Evolutionary conservation across 192 early-diverging fungal species (phyloP).

Genomic region (Helicostylum pulchrum): DNA sequence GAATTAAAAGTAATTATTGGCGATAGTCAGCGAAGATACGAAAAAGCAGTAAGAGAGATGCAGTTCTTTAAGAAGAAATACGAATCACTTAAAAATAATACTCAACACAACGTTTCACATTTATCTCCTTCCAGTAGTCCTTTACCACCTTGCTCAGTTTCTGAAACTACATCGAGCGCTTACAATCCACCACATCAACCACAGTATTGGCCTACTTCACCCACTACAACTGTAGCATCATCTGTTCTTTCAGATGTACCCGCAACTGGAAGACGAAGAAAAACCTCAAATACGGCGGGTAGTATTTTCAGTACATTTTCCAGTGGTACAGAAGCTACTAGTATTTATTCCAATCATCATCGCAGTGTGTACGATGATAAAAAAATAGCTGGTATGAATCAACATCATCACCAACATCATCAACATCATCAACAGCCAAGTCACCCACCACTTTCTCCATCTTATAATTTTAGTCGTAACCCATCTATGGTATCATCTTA

Average conservation of each 20-base stretch:
- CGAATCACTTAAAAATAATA: not conserved
- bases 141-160: not conserved
- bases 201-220: not conserved
- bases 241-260: not conserved
- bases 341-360: constrained; percentile 5
- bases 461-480: not conserved
- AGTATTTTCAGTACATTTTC: constrained; percentile 16
- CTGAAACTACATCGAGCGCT: not conserved
- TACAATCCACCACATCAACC: not conserved
- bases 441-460: too few relatives aligned
- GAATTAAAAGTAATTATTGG: constrained; percentile 1
- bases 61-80: constrained; percentile 37
- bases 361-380: not conserved
- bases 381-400: not conserved
- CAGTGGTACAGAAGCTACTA: constrained; percentile 3
- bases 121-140: not conserved
- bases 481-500: not conserved
- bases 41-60: constrained; percentile 39
- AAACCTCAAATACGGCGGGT: constrained; percentile 7
- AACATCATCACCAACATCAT: too few relatives aligned
- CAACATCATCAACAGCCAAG: too few relatives aligned
- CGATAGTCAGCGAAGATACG: constrained; percentile 29
- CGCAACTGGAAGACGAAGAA: not conserved
- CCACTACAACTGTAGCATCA: not conserved
- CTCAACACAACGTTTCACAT: not conserved